These are phyloP conservation scores for Hirschioporus abietinus DNA, from an alignment of 768 basidiomycete species.

Conservation along the genomic window DNA sequence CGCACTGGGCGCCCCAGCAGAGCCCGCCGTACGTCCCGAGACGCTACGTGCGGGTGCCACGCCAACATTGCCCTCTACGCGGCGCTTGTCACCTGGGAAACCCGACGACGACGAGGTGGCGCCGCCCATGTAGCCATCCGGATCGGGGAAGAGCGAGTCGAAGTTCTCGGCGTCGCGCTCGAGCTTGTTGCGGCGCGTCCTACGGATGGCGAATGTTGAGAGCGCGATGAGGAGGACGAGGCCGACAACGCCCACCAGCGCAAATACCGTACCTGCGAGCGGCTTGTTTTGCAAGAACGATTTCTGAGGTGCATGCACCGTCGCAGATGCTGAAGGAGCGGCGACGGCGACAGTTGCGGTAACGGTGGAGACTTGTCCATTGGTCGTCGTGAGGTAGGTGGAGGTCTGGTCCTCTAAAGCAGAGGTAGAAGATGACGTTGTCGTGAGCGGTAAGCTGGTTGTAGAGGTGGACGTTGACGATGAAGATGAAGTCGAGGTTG, in stretches of 20 bases:
- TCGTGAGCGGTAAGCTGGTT: constrained; percentile 15
- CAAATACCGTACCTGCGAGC: constrained; percentile 56
- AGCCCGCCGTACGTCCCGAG: neutral
- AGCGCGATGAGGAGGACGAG: constrained; percentile 41
- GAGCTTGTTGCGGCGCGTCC: constrained; percentile 36
- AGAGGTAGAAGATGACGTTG: constrained; percentile 9
- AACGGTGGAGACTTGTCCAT: constrained; percentile 27
- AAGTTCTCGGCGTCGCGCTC: constrained; percentile 44
- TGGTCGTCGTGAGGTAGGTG: constrained; percentile 21
- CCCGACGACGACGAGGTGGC: neutral
- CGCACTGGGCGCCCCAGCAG: neutral
- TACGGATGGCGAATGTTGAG: constrained; percentile 44
- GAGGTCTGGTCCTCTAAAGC: neutral
- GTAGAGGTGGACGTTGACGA: constrained; percentile 11
- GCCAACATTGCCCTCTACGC: neutral
- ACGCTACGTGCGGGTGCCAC: neutral
- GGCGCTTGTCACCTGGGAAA: neutral
- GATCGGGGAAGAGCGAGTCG: constrained; percentile 33
- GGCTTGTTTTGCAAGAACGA: constrained; percentile 61
- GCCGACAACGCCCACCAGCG: constrained; percentile 41
- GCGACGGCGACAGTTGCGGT: constrained; percentile 24
- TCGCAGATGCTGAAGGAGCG: constrained; percentile 15
- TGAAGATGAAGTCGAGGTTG: constrained; percentile 7
- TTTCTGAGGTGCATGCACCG: constrained; percentile 15
- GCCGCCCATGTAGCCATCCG: constrained; percentile 8